These are phyloP conservation scores for Trichophyton schoenleinii DNA, from an alignment of 2,329 filamentous ascomycete species.

Conservation along the genomic window DNA sequence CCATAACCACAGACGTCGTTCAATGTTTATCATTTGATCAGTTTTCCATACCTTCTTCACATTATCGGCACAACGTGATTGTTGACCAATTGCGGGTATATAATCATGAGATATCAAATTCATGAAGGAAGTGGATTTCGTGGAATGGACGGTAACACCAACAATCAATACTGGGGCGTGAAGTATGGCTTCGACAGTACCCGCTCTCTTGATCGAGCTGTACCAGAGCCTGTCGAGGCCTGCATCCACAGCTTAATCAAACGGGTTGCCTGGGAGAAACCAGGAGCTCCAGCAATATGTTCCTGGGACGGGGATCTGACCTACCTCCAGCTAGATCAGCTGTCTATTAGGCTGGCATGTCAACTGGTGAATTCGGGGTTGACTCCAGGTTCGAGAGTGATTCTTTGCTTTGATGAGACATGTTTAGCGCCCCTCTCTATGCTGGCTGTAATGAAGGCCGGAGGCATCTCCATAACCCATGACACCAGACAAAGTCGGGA, in stretches of 20 bases:
- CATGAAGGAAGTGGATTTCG: background rate
- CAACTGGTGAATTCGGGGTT: constrained; percentile 26
- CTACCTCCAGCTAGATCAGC: constrained; percentile 25
- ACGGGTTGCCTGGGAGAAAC: constrained; percentile 8
- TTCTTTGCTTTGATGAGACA: constrained; percentile 33
- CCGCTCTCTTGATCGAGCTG: constrained; percentile 16
- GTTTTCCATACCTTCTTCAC: background rate
- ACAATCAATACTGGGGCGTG: background rate
- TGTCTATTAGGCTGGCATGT: constrained; percentile 27
- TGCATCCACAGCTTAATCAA: constrained; percentile 14
- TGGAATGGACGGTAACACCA: background rate
- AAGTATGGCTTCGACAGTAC: constrained; percentile 6
- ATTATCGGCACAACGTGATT: too few relatives aligned
- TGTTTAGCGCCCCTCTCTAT: constrained; percentile 15
- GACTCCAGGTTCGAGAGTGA: constrained; percentile 25
- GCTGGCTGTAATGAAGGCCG: constrained; percentile 20
- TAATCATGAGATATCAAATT: background rate
- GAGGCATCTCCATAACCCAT: constrained; percentile 19
- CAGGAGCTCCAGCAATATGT: constrained; percentile 13
- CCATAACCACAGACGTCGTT: background rate
- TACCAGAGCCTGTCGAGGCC: constrained; percentile 14
- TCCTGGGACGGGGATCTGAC: constrained; percentile 24
- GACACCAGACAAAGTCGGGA: constrained; percentile 19
- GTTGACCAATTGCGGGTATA: background rate
- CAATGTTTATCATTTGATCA: background rate